Evolutionary conservation across 352 stramenopile genomes (phyloP).

Genomic region (Phytopythium vexans): DNA sequence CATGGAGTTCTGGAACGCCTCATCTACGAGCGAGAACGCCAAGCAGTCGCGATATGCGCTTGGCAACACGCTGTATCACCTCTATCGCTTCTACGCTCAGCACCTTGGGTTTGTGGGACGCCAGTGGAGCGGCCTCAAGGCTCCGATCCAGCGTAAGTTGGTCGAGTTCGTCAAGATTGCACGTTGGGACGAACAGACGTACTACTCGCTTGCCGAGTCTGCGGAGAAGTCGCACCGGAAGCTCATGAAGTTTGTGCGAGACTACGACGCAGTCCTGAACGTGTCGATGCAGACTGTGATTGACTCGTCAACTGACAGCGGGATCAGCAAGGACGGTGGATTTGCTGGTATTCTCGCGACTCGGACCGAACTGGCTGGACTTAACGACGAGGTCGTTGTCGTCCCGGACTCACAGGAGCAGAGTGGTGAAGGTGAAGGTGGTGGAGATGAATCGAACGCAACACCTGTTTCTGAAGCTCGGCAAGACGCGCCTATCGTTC

Average conservation of each 20-base stretch:
- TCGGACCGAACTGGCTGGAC: constrained; percentile 52
- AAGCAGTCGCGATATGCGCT: constrained; percentile 48
- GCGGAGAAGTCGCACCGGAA: constrained; percentile 98
- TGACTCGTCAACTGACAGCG: constrained; percentile 81
- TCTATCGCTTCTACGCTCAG: constrained; percentile 96
- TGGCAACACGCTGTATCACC: constrained; percentile 88
- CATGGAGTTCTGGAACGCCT: constrained; percentile 59
- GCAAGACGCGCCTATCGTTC: not conserved
- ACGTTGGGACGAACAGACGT: constrained; percentile 99
- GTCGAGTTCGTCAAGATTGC: constrained; percentile 98
- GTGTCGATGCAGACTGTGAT: constrained; percentile 87
- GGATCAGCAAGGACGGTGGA: constrained; percentile 78
- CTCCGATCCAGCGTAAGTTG: constrained; percentile 96
- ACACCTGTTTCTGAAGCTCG: constrained; percentile 8
- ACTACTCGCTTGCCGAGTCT: constrained; percentile 98
- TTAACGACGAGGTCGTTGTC: constrained; percentile 44
- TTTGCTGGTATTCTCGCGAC: constrained; percentile 75
- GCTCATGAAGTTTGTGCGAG: constrained; percentile 96
- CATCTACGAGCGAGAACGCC: not conserved
- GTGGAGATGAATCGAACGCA: constrained; percentile 2
- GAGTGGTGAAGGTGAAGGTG: constrained; percentile 1
- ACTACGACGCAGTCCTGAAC: constrained; percentile 87
- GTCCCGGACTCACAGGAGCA: constrained; percentile 23
- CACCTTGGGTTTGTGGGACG: constrained; percentile 80
- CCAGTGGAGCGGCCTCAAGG: constrained; percentile 85